Percentiles rank a stretch among this genome's conserved stretches.
Evolutionary conservation across 1,139 yeast species (phyloP).

Genomic region (Blastobotrys buckinghamii): DNA sequence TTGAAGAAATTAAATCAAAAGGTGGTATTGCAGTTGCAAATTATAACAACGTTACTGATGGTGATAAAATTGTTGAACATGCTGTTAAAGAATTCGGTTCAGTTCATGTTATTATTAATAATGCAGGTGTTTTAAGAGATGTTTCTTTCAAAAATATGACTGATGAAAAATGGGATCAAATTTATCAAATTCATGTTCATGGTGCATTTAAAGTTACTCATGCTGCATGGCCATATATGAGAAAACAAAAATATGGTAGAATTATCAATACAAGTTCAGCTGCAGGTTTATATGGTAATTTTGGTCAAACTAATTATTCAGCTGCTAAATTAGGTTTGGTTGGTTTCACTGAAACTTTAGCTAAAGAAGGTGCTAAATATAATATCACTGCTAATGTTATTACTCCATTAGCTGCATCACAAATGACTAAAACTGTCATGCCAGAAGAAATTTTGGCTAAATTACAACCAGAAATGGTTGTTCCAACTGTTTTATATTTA

Average conservation of each 20-base stretch:
- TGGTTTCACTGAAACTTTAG: conserved; percentile 89
- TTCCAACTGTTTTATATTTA: conserved; percentile 78
- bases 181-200: conserved; percentile 78
- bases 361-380: conserved; percentile 85
- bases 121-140: conserved; percentile 87
- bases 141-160: conserved; percentile 68
- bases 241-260: conserved; percentile 80
- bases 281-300: conserved; percentile 94
- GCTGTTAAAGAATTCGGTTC: conserved; percentile 86
- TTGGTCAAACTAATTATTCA: conserved; percentile 94
- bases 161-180: conserved; percentile 71
- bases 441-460: conserved; percentile 80
- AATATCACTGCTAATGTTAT: conserved; percentile 81
- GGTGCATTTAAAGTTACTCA: conserved; percentile 83
- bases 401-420: conserved; percentile 91
- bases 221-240: conserved; percentile 92
- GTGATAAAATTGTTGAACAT: conserved; percentile 78
- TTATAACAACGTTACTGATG: conserved; percentile 84
- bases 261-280: conserved; percentile 91
- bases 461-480: conserved; percentile 81
- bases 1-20: conserved; percentile 64
- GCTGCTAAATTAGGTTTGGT: conserved; percentile 89
- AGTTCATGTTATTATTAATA: conserved; percentile 83
- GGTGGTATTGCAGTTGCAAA: conserved; percentile 94
- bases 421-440: conserved; percentile 90